Conservation (phyloP, 2,329 filamentous ascomycete genomes). For the Tolypocladium paradoxum region DNA sequence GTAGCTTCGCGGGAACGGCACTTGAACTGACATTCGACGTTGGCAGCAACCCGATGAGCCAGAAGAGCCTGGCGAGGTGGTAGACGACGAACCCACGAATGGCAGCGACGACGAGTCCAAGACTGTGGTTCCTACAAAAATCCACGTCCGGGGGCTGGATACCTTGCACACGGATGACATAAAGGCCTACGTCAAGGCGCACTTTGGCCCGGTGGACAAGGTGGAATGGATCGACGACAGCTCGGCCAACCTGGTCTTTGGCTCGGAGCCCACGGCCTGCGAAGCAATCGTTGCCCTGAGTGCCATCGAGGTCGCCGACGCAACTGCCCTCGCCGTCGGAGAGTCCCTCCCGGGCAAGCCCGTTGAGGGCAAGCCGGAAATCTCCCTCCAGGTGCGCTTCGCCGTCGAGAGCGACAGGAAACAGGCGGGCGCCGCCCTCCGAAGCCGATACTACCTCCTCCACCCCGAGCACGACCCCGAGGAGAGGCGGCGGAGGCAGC, state of each 20-base stretch:
- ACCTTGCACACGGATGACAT: slow-evolving; percentile 72
- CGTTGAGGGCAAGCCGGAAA: slow-evolving; percentile 56
- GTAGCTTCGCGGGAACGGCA: neutral
- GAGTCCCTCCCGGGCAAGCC: slow-evolving; percentile 61
- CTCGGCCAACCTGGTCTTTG: slow-evolving; percentile 78
- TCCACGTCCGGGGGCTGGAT: slow-evolving; percentile 79
- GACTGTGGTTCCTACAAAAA: slow-evolving; percentile 38
- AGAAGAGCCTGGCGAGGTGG: slow-evolving; percentile 27
- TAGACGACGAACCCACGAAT: slow-evolving; percentile 19
- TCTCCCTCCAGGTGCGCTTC: slow-evolving; percentile 60
- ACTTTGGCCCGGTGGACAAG: slow-evolving; percentile 49
- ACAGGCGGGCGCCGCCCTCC: slow-evolving; percentile 61
- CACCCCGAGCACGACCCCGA: slow-evolving; percentile 83
- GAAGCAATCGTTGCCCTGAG: slow-evolving; percentile 45
- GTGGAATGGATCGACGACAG: slow-evolving; percentile 95
- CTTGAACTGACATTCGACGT: slow-evolving; percentile 5
- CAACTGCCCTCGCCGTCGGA: slow-evolving; percentile 44
- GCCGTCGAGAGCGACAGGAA: slow-evolving; percentile 72
- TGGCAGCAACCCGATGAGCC: slow-evolving; percentile 23
- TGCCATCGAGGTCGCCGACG: slow-evolving; percentile 39
- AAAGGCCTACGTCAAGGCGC: slow-evolving; percentile 59
- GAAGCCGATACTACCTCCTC: slow-evolving; percentile 85
- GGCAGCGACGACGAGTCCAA: slow-evolving; percentile 12
- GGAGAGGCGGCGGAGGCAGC: slow-evolving; percentile 52
- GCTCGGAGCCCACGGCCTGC: slow-evolving; percentile 37